Conservation (phyloP, 2,329 filamentous ascomycete species). For the Sarocladium brachiariae region DNA sequence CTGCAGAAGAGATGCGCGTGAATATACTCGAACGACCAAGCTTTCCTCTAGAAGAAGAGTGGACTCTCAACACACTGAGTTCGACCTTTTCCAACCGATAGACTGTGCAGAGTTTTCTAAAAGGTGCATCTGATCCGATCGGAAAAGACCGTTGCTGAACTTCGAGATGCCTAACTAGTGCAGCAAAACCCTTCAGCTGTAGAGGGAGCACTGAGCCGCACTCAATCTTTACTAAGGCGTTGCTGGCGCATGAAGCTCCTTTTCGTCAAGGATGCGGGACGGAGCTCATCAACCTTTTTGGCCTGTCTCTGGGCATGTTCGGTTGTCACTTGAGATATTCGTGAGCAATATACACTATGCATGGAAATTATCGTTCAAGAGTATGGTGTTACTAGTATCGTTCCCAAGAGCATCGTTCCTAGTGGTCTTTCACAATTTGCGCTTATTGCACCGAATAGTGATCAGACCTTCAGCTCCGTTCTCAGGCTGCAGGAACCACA, state of each 20-base stretch:
- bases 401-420: too few species aligned
- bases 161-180: conserved; percentile 56
- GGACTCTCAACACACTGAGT: conserved; percentile 60
- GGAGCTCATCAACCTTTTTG: conserved; percentile 46
- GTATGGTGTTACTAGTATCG: too few species aligned
- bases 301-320: conserved; percentile 61
- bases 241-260: conserved; percentile 38
- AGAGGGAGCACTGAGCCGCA: conserved; percentile 50
- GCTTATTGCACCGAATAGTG: too few species aligned
- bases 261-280: conserved; percentile 46
- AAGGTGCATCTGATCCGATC: conserved; percentile 63
- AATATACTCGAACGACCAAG: conserved; percentile 62
- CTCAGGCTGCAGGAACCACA: too few species aligned
- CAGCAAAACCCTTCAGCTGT: conserved; percentile 55
- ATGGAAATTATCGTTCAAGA: too few species aligned
- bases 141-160: conserved; percentile 58
- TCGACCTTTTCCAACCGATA: background rate
- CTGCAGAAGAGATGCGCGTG: conserved; percentile 66
- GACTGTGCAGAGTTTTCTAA: conserved; percentile 33
- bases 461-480: too few species aligned
- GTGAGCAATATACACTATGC: too few species aligned
- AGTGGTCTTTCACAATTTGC: too few species aligned
- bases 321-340: conserved; percentile 65
- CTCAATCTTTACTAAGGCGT: conserved; percentile 26
- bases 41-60: conserved; percentile 69